phyloP scores from a whole-genome alignment of 176 grass and related monocot genomes.

The Paspalum notatum region DNA sequence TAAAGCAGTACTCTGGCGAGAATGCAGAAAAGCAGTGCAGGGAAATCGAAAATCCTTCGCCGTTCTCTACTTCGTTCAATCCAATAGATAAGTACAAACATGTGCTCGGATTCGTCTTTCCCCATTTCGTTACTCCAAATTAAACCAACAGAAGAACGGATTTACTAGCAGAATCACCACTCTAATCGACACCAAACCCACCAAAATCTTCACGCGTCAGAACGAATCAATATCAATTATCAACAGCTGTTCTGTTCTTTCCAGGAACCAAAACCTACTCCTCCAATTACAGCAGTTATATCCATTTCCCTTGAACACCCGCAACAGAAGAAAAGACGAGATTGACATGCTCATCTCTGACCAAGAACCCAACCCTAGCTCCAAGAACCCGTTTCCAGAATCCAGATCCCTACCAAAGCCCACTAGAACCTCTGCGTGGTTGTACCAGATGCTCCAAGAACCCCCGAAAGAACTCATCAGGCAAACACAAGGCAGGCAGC shows the following conservation, averaged over 20 bases:
- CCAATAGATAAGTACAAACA: not conserved
- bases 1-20: too few species aligned
- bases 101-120: not conserved
- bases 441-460: not conserved
- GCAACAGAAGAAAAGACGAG: not conserved
- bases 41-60: too few species aligned
- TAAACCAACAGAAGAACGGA: not conserved
- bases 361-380: not conserved
- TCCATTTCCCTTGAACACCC: not conserved
- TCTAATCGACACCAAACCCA: too few species aligned
- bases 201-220: not conserved
- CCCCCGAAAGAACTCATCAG: not conserved
- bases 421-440: not conserved
- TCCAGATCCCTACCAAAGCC: not conserved
- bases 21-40: too few species aligned
- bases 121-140: constrained; percentile 4
- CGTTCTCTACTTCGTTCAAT: not conserved
- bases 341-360: not conserved
- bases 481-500: not conserved
- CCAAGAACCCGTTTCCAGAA: not conserved
- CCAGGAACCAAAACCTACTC: not conserved
- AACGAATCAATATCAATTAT: not conserved
- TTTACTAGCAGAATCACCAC: too few species aligned
- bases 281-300: not conserved
- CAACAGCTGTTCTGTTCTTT: not conserved